phyloP scores from a whole-genome alignment of 2,329 filamentous ascomycete genomes.

The Epichloe baconii region DNA sequence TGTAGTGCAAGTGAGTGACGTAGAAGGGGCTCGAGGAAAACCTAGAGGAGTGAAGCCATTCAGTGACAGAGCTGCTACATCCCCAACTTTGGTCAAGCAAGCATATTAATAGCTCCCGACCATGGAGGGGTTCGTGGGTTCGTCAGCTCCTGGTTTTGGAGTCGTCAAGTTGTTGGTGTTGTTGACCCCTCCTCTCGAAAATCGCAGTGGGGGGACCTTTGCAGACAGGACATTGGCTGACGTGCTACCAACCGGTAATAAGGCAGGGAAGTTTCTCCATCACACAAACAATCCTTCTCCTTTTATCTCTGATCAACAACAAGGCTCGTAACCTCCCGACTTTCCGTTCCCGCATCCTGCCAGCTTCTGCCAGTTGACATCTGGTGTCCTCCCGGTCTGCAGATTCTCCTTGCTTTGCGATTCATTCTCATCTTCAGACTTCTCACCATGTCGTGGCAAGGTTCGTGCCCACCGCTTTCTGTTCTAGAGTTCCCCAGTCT shows the following conservation, averaged over 20 bases:
- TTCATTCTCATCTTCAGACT: constrained; percentile 2
- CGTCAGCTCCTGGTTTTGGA: background rate
- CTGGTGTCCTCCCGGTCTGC: constrained; percentile 2
- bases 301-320: background rate
- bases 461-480: constrained; percentile 27
- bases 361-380: background rate
- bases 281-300: constrained; percentile 3
- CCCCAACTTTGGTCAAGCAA: too few species aligned
- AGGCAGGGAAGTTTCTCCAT: background rate
- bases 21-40: background rate
- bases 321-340: background rate
- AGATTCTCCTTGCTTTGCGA: constrained; percentile 1
- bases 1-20: too few species aligned
- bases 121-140: background rate
- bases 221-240: constrained; percentile 2
- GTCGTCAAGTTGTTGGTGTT: constrained; percentile 1
- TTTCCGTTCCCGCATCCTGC: background rate
- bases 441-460: constrained; percentile 61
- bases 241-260: background rate
- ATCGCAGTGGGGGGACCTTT: constrained; percentile 4
- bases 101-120: background rate
- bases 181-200: constrained; percentile 8
- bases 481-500: constrained; percentile 9
- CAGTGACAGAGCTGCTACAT: too few species aligned
- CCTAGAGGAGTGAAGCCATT: too few species aligned